Base-by-base conservation (phyloP, 805 yeast genomes). In the Brettanomyces sp. region DNA sequence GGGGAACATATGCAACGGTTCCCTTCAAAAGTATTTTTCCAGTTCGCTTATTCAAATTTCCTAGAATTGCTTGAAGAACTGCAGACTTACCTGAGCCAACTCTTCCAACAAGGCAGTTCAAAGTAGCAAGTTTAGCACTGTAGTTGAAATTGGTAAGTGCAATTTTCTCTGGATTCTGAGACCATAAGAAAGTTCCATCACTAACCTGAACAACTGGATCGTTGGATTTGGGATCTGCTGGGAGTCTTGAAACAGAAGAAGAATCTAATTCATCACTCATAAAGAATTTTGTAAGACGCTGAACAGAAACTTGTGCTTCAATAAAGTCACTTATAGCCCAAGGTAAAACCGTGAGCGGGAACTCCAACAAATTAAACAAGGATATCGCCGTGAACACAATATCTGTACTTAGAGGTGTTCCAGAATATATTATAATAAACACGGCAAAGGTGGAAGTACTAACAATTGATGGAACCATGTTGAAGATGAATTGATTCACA, bases 11-110 rank as follows among this genome's bases (percentile, higher is more conserved):
- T 0, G 96, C 96, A 30, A 85, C 70, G 44, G 75, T 70, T 39
- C 96, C 97, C 57, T 74, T 81, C 8, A 82, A 73, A 13, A 69
- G 68, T 5, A 85, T 89, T 22, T 73, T 67, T 41, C 97, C 97
- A 46, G 76, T 73, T 22, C 78, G 72, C 62, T 84, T 82, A 62
- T 82, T 77, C 52, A 89, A 69, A 55, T 88, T 91, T 51, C 96
- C 97, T 37, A 87, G 66, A 23, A 88, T 64, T 24, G 89, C 77
- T 63, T 83, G 86, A 42, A 87, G 70, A 22, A 90, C 68, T 1
- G 95, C 84, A 11, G 93, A 82, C 59, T 89, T 89, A 53, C 97
- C 97, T 22, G 85, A 70, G 36, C 96, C 97, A 42, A 91, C 96
- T 54, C 76, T 76, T 35, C 96, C 96, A 22, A 89, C 87, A 51